These are phyloP conservation scores for Mycena crocata DNA, from an alignment of 768 basidiomycete species.

Conservation along the genomic window DNA sequence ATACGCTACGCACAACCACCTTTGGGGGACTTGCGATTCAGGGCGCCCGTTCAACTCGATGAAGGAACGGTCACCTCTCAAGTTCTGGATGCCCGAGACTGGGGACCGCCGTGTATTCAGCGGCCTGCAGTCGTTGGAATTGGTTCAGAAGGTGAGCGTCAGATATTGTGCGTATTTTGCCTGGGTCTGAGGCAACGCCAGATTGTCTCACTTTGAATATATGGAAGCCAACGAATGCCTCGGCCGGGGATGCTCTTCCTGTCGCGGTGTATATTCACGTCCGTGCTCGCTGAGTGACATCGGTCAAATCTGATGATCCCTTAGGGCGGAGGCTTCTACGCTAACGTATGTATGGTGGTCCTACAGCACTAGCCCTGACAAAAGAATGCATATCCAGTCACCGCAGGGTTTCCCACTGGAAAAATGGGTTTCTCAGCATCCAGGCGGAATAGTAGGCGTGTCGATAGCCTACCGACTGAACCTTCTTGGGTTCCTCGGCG, in stretches of 20 bases:
- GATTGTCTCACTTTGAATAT: constrained; percentile 57
- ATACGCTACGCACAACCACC: constrained; percentile 58
- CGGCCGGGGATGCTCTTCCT: constrained; percentile 49
- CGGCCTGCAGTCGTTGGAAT: constrained; percentile 58
- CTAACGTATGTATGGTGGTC: constrained; percentile 41
- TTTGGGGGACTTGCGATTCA: constrained; percentile 52
- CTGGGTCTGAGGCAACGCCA: constrained; percentile 12
- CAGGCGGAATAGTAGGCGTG: constrained; percentile 46
- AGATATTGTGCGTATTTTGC: not conserved
- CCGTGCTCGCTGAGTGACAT: not conserved
- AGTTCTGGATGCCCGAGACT: constrained; percentile 56
- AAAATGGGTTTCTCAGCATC: constrained; percentile 58
- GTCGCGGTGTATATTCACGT: constrained; percentile 59
- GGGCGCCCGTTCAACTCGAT: constrained; percentile 50
- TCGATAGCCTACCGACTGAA: constrained; percentile 47
- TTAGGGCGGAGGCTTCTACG: constrained; percentile 57
- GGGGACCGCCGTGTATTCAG: constrained; percentile 60
- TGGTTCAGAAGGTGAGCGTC: constrained; percentile 53
- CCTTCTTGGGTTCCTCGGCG: constrained; percentile 46
- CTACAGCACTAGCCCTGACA: too few relatives aligned
- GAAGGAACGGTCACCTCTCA: constrained; percentile 38
- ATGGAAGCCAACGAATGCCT: constrained; percentile 54
- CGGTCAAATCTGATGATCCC: not conserved
- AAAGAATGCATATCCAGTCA: constrained; percentile 47
- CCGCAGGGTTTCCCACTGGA: constrained; percentile 61